Evolutionary conservation across 352 stramenopile genomes (phyloP).

Genomic region (Peronosclerospora sorghi): DNA sequence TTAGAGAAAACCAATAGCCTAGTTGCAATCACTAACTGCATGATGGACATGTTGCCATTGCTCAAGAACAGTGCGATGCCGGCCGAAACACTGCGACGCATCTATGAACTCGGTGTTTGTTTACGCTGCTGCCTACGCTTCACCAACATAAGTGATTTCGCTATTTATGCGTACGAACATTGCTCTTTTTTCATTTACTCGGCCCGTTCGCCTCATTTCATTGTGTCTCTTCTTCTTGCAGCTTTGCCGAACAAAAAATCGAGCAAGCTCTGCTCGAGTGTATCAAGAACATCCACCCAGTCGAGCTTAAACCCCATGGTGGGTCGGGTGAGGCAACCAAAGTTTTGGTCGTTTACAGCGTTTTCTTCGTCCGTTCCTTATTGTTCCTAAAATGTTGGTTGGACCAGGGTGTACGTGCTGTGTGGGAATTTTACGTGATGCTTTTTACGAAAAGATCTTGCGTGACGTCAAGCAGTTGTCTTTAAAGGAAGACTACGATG

Average conservation of each 20-base stretch:
- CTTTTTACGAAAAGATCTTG: constrained; percentile 36
- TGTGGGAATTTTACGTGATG: constrained; percentile 41
- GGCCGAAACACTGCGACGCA: constrained; percentile 11
- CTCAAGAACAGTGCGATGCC: constrained; percentile 22
- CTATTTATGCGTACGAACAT: constrained; percentile 41
- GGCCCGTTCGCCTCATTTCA: not conserved
- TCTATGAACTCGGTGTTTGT: constrained; percentile 29
- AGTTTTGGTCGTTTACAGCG: not conserved
- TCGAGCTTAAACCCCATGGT: constrained; percentile 10
- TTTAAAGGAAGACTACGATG: constrained; percentile 43
- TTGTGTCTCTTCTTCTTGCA: constrained; percentile 1
- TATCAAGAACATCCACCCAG: constrained; percentile 10
- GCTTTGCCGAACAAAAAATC: constrained; percentile 23
- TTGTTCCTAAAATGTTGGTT: too few species aligned
- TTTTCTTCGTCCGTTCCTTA: not conserved
- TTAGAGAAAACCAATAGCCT: too few species aligned
- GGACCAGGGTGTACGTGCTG: constrained; percentile 53
- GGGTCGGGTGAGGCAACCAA: constrained; percentile 7
- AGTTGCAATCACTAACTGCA: too few species aligned
- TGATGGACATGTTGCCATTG: constrained; percentile 1
- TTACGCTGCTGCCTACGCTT: constrained; percentile 65
- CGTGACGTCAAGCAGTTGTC: constrained; percentile 27
- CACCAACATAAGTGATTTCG: constrained; percentile 26
- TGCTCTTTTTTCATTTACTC: not conserved
- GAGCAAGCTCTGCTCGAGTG: constrained; percentile 14